Percentiles rank a stretch among this genome's conserved stretches.
Evolutionary conservation across 306 rosid genomes (phyloP).

Genomic region (Vicia villosa): DNA sequence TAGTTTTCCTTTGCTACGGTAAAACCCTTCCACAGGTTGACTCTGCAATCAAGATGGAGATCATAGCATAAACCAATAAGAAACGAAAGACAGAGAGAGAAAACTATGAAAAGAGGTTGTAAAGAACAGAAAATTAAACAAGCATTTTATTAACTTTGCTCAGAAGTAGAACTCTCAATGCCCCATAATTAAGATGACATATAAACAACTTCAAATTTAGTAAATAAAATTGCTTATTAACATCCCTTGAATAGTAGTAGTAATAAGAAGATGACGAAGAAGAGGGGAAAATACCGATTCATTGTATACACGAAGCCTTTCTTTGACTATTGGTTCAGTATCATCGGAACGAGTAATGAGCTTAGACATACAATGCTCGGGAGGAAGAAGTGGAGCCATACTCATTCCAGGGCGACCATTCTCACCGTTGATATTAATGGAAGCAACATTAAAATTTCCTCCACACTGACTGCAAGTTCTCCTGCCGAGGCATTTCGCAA

Average conservation of each 20-base stretch:
- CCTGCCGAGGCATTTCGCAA: conserved; percentile 93
- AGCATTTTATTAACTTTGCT: not conserved
- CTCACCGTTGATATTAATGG: conserved; percentile 67
- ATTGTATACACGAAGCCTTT: conserved; percentile 77
- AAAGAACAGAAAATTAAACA: not conserved
- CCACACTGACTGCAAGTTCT: conserved; percentile 89
- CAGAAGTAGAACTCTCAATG: not conserved
- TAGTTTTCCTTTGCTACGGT: conserved; percentile 71
- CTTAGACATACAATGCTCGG: conserved; percentile 82
- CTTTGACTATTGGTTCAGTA: conserved; percentile 70
- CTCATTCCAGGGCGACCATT: conserved; percentile 68
- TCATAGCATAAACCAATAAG: conserved; percentile 10
- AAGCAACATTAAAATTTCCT: conserved; percentile 78
- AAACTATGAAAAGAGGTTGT: too few species aligned
- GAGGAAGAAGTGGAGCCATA: conserved; percentile 98
- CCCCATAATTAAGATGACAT: not conserved
- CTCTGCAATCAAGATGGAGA: conserved; percentile 53
- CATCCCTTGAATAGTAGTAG: not conserved
- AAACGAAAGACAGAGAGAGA: too few species aligned
- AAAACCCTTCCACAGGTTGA: conserved; percentile 84
- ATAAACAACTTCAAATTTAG: conserved; percentile 10
- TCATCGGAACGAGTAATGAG: conserved; percentile 88
- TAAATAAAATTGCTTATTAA: not conserved
- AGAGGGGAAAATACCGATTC: conserved; percentile 57
- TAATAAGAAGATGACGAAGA: not conserved